Evolutionary conservation across 2,329 filamentous ascomycete genomes (phyloP).

Genomic region (Mycogone perniciosa): DNA sequence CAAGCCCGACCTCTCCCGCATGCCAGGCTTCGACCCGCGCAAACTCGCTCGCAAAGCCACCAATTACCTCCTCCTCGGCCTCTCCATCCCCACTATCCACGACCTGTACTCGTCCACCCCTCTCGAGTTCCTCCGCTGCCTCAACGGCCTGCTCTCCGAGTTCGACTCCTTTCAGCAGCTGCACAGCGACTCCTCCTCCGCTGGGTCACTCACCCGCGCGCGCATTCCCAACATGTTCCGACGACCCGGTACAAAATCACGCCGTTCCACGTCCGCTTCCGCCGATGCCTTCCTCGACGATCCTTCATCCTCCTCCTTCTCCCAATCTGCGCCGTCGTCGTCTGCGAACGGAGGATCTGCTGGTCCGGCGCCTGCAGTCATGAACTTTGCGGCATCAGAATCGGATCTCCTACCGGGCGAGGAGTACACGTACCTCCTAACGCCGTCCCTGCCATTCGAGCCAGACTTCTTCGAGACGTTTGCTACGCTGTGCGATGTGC

Average conservation of each 20-base stretch:
- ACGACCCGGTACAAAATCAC: constrained; percentile 52
- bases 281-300: constrained; percentile 34
- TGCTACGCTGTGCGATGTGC: constrained; percentile 86
- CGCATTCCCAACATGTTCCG: constrained; percentile 81
- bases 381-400: constrained; percentile 53
- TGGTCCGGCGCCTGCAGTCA: constrained; percentile 36
- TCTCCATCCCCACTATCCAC: constrained; percentile 82
- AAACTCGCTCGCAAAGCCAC: constrained; percentile 86
- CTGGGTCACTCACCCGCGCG: constrained; percentile 66
- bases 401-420: constrained; percentile 71
- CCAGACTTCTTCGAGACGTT: constrained; percentile 97
- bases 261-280: constrained; percentile 45
- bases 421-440: constrained; percentile 82
- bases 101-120: constrained; percentile 78
- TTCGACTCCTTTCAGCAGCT: constrained; percentile 91
- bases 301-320: constrained; percentile 2
- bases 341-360: constrained; percentile 20
- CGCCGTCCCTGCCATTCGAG: constrained; percentile 89
- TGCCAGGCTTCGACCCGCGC: constrained; percentile 78
- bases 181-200: constrained; percentile 63
- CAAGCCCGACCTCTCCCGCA: constrained; percentile 67
- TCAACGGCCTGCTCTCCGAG: constrained; percentile 80
- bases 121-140: constrained; percentile 77
- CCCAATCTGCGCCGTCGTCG: neutral
- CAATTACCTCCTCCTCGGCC: constrained; percentile 86